Evolutionary conservation across 2,329 filamentous ascomycete species (phyloP).

Genomic region (Diaporthe vaccinii): DNA sequence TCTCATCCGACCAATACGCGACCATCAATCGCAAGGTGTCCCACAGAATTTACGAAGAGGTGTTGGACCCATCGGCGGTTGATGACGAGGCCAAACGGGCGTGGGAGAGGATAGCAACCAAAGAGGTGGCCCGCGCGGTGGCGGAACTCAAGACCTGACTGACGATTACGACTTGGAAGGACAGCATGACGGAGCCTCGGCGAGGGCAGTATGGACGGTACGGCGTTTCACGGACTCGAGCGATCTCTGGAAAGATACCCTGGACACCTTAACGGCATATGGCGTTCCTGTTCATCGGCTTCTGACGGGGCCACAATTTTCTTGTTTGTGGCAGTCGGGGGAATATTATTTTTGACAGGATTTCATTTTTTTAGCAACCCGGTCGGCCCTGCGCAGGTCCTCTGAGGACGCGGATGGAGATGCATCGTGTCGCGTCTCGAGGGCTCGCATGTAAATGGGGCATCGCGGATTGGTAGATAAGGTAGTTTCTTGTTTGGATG

Average conservation of each 20-base stretch:
- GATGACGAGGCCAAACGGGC: slow-evolving; percentile 75
- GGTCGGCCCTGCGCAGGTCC: slow-evolving; percentile 15
- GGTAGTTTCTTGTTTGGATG: slow-evolving; percentile 35
- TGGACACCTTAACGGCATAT: slow-evolving; percentile 36
- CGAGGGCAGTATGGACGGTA: slow-evolving; percentile 36
- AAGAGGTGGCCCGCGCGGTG: slow-evolving; percentile 84
- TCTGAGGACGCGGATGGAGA: slow-evolving; percentile 8
- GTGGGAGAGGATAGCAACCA: slow-evolving; percentile 82
- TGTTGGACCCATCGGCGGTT: slow-evolving; percentile 67
- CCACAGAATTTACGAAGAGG: slow-evolving; percentile 84
- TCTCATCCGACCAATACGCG: slow-evolving; percentile 92
- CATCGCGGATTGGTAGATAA: slow-evolving; percentile 35
- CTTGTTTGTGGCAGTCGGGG: slow-evolving; percentile 32
- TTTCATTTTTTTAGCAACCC: slow-evolving; percentile 32
- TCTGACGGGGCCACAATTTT: slow-evolving; percentile 31
- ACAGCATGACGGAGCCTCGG: slow-evolving; percentile 39
- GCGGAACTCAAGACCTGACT: slow-evolving; percentile 66
- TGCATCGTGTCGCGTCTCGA: slow-evolving; percentile 27
- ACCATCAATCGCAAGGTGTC: slow-evolving; percentile 92
- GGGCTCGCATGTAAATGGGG: slow-evolving; percentile 33
- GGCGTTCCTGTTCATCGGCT: slow-evolving; percentile 38
- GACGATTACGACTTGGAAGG: slow-evolving; percentile 49
- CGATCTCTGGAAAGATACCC: slow-evolving; percentile 46
- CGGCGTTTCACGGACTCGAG: slow-evolving; percentile 43
- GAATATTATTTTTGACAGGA: slow-evolving; percentile 26